A percentile compares a stretch with the other conserved stretches of the same genome.
Conservation (phyloP, 768 basidiomycete genomes). For the Leccinellum rugosiceps region DNA sequence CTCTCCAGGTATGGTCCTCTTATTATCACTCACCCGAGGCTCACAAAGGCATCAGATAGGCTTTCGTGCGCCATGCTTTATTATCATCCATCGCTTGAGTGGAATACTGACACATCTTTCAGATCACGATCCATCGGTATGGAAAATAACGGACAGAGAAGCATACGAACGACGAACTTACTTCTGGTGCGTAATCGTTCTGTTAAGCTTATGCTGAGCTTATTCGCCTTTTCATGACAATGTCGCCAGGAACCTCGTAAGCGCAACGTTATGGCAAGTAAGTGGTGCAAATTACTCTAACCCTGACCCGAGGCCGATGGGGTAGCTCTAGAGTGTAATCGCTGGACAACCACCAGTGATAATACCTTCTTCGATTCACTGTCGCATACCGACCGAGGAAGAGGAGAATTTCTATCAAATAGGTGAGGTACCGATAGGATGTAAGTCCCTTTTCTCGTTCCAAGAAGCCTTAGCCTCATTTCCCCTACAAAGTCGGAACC, state of each 20-base stretch:
- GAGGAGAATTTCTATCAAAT: conserved; percentile 45
- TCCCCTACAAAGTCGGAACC: conserved; percentile 38
- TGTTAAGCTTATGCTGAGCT: not conserved
- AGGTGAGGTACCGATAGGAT: conserved; percentile 43
- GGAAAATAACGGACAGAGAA: conserved; percentile 48
- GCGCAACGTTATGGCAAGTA: conserved; percentile 46
- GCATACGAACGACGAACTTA: conserved; percentile 52
- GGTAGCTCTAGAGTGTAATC: conserved; percentile 34
- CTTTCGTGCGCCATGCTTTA: conserved; percentile 12
- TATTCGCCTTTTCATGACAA: not conserved
- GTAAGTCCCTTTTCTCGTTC: conserved; percentile 32
- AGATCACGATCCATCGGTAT: conserved; percentile 51
- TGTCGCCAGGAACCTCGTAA: conserved; percentile 37
- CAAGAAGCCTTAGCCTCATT: not conserved
- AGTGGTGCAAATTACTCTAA: not conserved
- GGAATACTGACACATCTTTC: conserved; percentile 2
- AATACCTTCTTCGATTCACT: conserved; percentile 42
- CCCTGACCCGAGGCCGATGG: not conserved
- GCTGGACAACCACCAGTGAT: conserved; percentile 50
- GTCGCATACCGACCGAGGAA: conserved; percentile 41
- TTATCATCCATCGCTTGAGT: not conserved
- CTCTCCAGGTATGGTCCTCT: conserved; percentile 38
- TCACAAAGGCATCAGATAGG: conserved; percentile 8
- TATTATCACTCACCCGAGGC: not conserved
- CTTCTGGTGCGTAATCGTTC: conserved; percentile 39